These are phyloP conservation scores for Ceratobasidium sp. DNA, from an alignment of 1,284 basidiomycete species.

Conservation along the genomic window DNA sequence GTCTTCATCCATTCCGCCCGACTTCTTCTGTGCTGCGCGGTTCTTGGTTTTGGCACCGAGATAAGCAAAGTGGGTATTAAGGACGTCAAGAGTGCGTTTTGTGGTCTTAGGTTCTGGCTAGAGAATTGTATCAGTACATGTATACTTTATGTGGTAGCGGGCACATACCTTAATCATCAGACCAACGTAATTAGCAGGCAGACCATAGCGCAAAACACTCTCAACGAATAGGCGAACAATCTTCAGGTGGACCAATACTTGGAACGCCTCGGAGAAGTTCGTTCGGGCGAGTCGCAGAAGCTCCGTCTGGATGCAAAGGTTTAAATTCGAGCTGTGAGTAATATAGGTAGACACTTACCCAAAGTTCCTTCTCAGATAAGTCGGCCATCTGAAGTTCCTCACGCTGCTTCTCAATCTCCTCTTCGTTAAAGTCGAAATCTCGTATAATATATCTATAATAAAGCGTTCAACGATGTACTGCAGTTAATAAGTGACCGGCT, in stretches of 20 bases:
- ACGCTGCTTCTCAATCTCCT: constrained; percentile 83
- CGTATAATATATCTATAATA: constrained; percentile 83
- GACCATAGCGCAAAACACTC: constrained; percentile 94
- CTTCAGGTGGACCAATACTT: constrained; percentile 94
- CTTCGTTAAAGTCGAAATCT: constrained; percentile 94
- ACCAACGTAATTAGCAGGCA: constrained; percentile 92
- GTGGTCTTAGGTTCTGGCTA: constrained; percentile 90
- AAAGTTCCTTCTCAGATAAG: constrained; percentile 94
- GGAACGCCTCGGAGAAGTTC: constrained; percentile 97
- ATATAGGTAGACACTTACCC: constrained; percentile 70
- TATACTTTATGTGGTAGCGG: background rate
- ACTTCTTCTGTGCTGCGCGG: constrained; percentile 61
- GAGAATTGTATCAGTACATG: background rate
- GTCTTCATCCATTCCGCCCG: constrained; percentile 66
- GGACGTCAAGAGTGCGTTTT: constrained; percentile 80
- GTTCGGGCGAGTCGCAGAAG: constrained; percentile 92
- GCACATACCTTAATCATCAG: constrained; percentile 80
- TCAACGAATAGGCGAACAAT: constrained; percentile 93
- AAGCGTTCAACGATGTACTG: background rate
- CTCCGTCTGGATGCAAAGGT: constrained; percentile 75
- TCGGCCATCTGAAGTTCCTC: constrained; percentile 86
- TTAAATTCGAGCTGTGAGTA: constrained; percentile 3
- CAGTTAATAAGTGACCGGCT: constrained; percentile 47
- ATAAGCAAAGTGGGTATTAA: constrained; percentile 85
- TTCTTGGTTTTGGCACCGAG: constrained; percentile 76